These are phyloP conservation scores for Claviceps paspali DNA, from an alignment of 2,329 filamentous ascomycete genomes.

Conservation along the genomic window DNA sequence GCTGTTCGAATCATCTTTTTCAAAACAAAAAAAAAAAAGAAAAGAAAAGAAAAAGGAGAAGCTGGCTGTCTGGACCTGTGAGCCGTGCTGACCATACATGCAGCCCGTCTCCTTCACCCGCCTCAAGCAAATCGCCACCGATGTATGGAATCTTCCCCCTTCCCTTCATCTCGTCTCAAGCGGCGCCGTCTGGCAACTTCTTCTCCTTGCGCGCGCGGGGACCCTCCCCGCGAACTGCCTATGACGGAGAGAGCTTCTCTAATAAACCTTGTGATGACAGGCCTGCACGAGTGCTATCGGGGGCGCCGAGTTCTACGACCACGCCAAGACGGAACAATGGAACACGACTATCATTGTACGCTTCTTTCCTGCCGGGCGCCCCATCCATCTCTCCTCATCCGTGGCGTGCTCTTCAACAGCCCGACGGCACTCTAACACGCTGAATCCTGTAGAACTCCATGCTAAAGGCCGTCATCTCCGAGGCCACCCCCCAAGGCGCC, in stretches of 20 bases:
- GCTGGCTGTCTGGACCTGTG: neutral
- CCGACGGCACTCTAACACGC: slow-evolving; percentile 1
- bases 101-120: slow-evolving; percentile 64
- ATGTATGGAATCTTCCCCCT: slow-evolving; percentile 40
- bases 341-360: slow-evolving; percentile 85
- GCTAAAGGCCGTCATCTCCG: slow-evolving; percentile 62
- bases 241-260: too few relatives aligned
- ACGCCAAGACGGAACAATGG: slow-evolving; percentile 72
- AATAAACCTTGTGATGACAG: slow-evolving; percentile 29
- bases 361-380: slow-evolving; percentile 8
- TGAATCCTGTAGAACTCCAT: slow-evolving; percentile 51
- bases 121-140: slow-evolving; percentile 71
- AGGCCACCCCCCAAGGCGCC: slow-evolving; percentile 45
- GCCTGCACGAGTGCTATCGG: slow-evolving; percentile 70
- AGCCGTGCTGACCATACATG: neutral
- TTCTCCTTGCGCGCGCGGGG: too few relatives aligned
- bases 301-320: slow-evolving; percentile 67
- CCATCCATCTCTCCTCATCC: neutral
- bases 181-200: too few relatives aligned
- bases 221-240: too few relatives aligned
- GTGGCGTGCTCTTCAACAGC: too few relatives aligned
- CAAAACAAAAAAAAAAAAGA: neutral
- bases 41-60: too few relatives aligned
- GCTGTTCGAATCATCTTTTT: neutral
- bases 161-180: neutral